Conservation (phyloP, 768 basidiomycete genomes). For the Russula griseocarnosa region DNA sequence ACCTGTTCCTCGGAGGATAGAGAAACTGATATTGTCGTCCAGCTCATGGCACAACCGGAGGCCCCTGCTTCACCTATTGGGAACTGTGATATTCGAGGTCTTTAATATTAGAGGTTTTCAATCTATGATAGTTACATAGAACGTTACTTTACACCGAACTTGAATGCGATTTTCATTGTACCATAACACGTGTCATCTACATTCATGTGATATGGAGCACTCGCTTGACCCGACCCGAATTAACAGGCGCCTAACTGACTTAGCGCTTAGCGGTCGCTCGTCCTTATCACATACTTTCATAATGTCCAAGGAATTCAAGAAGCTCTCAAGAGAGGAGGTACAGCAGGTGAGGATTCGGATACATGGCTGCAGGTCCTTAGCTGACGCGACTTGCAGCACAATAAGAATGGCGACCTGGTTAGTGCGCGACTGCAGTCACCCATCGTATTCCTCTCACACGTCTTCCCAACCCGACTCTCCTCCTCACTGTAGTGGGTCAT, state of each 20-base stretch:
- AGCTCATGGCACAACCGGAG: conserved; percentile 26
- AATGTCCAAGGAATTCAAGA: conserved; percentile 30
- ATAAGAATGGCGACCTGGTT: conserved; percentile 78
- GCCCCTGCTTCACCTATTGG: conserved; percentile 19
- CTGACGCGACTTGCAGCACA: conserved; percentile 54
- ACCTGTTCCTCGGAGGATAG: not conserved
- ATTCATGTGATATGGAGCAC: not conserved
- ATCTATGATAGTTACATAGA: not conserved
- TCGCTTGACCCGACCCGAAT: not conserved
- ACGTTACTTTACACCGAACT: not conserved
- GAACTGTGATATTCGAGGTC: conserved; percentile 8
- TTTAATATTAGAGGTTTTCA: not conserved
- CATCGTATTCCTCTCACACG: not conserved
- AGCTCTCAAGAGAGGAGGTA: conserved; percentile 58
- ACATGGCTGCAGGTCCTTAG: not conserved
- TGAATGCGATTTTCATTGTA: not conserved
- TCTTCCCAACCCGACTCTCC: not conserved
- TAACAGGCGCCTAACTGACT: not conserved
- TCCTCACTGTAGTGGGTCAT: conserved; percentile 62
- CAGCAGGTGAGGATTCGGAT: conserved; percentile 48
- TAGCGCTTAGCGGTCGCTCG: too few relatives aligned
- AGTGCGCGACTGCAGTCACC: conserved; percentile 29
- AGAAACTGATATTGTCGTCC: not conserved
- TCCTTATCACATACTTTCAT: not conserved
- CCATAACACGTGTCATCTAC: not conserved